Base-by-base conservation (phyloP, 1,284 basidiomycete species). In the Leccinum huronense region DNA sequence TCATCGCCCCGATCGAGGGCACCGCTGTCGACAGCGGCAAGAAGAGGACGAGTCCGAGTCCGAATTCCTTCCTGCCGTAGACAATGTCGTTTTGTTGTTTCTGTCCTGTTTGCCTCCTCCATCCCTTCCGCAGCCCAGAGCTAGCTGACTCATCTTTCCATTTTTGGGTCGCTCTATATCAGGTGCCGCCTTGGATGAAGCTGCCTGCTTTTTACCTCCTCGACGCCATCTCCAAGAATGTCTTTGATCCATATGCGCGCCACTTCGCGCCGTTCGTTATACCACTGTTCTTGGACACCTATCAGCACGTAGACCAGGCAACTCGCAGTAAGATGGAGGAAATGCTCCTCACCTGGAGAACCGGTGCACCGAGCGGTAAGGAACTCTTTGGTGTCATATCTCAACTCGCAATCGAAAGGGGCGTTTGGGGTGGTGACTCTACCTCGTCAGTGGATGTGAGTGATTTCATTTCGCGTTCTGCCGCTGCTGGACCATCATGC, bases 171-270 rank as follows among this genome's bases (percentile, higher is more conserved):
- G 59, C 48, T 71, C 71, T 65, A 68, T 68, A 62, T 70, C 78
- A 96, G 94, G 93, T 94, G n/a, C 88, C 87, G n/a, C 88, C 91
- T 13, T 89, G 88, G 79, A 90, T 93, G 83, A 97, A 98, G 77
- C 83, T 99, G 5, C 97, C 97, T 0, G 85, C 93, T 0, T 93
- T 98, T 71, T 99, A 99, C 76, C 85, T 98, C 11, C 84, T 99
- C 73, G 97, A 99, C 74, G 96, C 96, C 16, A 95, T 99, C 66
- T 93, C 92, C 59, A 98, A 98, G 79, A 97, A 97, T 79, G 88
- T 95, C 51, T 95, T 88, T 68, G 86, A 91, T 55, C 94, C 95
- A 13, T 98, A 97, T 78, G 91, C 93, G 31, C 86, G 87, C 65
- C 84, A 87, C 65, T 94, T 96, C 70, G 82, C 91, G 23, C 83